phyloP scores from a whole-genome alignment of 768 basidiomycete species.

The Cystofilobasidium capitatum region DNA sequence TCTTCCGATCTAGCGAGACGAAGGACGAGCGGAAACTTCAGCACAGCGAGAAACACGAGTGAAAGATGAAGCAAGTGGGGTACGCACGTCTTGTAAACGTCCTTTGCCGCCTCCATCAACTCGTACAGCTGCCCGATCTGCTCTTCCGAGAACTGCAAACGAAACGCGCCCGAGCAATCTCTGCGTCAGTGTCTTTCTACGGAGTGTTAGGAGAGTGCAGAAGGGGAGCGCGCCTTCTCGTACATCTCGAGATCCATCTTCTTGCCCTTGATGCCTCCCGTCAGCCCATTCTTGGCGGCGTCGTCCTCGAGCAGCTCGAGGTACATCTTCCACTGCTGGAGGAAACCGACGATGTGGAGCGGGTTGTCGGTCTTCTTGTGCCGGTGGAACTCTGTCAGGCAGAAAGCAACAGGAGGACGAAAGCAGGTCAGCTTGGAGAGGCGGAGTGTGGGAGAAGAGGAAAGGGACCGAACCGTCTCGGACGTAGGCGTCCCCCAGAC shows the following conservation, averaged over 20 bases:
- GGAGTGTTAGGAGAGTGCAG: not conserved
- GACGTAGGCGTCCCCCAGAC: constrained; percentile 74
- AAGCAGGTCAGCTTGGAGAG: not conserved
- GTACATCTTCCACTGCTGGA: constrained; percentile 91
- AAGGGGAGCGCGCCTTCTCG: constrained; percentile 41
- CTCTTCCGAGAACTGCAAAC: constrained; percentile 22
- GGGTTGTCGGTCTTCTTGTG: constrained; percentile 74
- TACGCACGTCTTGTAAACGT: constrained; percentile 66
- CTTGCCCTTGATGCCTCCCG: constrained; percentile 31
- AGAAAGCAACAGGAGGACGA: not conserved
- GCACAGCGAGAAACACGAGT: too few species aligned
- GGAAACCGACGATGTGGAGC: constrained; percentile 82
- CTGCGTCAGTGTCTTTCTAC: too few species aligned
- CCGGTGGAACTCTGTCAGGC: constrained; percentile 63
- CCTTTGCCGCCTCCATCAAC: constrained; percentile 81
- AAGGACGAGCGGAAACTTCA: too few species aligned
- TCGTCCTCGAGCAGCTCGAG: constrained; percentile 50
- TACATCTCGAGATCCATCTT: constrained; percentile 37
- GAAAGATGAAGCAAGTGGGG: too few species aligned
- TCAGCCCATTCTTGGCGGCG: constrained; percentile 21
- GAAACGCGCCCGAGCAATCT: not conserved
- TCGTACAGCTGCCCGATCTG: constrained; percentile 91
- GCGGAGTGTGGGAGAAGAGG: not conserved
- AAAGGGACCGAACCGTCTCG: constrained; percentile 45
- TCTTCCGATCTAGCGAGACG: too few species aligned